A percentile compares a stretch with the other conserved stretches of the same genome.
Conservation (phyloP, 495 filamentous ascomycete species). For the Peziza echinospora region DNA sequence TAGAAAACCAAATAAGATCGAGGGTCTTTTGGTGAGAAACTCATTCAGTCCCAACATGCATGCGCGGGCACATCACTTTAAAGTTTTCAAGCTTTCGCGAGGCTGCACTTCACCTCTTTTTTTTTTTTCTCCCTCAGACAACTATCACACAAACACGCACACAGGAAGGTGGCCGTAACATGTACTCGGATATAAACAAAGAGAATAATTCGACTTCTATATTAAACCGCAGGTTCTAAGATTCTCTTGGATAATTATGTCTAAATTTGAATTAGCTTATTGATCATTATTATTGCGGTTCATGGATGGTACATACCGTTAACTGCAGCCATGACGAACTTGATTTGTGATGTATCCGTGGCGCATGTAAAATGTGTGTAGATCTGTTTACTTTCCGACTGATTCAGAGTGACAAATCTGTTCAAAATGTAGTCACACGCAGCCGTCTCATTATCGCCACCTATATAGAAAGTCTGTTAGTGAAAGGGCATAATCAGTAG, state of each 20-base stretch:
- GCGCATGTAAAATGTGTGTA: conserved; percentile 99
- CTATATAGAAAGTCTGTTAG: conserved; percentile 21
- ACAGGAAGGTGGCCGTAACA: too few relatives aligned
- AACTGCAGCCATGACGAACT: conserved; percentile 98
- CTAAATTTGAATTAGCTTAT: conserved; percentile 25
- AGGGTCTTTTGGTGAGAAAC: too few relatives aligned
- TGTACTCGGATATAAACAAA: too few relatives aligned
- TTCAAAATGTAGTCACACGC: conserved; percentile 96
- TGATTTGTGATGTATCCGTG: conserved; percentile 93
- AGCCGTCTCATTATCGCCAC: conserved; percentile 74
- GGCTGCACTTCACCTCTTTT: too few relatives aligned
- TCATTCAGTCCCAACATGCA: too few relatives aligned
- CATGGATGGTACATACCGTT: conserved; percentile 48
- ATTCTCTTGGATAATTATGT: conserved; percentile 99
- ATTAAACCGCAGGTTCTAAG: conserved; percentile 94
- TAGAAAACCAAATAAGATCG: not conserved
- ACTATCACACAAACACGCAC: too few relatives aligned
- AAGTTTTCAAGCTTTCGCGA: too few relatives aligned
- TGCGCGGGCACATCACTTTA: too few relatives aligned
- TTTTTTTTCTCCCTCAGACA: too few relatives aligned
- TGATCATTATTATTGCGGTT: conserved; percentile 2
- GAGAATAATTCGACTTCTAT: too few relatives aligned
- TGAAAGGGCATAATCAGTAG: conserved; percentile 7
- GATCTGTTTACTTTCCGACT: conserved; percentile 97
- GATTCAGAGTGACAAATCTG: conserved; percentile 89